Evolutionary conservation across 2,329 filamentous ascomycete species (phyloP), one percentile per base, ranked within the genome.

Genomic region (Alternaria ethzedia): DNA sequence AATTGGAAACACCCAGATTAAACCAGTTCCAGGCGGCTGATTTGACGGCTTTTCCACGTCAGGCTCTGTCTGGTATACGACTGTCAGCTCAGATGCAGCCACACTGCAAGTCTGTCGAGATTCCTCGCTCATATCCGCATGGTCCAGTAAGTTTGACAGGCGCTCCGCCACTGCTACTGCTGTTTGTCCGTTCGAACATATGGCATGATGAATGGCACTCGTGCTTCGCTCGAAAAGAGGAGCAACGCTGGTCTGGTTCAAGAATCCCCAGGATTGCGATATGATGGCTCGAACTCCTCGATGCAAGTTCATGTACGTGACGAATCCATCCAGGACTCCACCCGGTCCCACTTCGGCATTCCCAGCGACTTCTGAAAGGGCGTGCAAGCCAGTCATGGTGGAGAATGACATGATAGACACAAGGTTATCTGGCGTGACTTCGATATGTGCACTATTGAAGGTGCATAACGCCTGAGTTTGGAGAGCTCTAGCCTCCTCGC

Each of bases 1-100:
- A 17, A 65, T 59, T 26, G 71, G 70, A 70, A 67, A 72, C 25
- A 61, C 36, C 63, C 66, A 70, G 28, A 74, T 63, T 49, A 65
- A 32, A 23, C 59, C 62, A 17, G 43, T 20, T 13, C 57, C 43
- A 36, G 47, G 58, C 11, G 60, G 47, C 28, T 30, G 21, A 5
- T 28, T 52, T 57, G 64, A 36, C 6, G 47, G 26, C 45, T 47
- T 20, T 47, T 5, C 28, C 12, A 8, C 9, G 17, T 21, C 17
- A n/a, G 28, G 21, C 10, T 32, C 26, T 15, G 50, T 32, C n/a
- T 44, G 52, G 32, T 54, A 44, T 9, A 54, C 36, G 21, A 54
- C 15, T 11, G 8, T 15, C 23, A 54, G 52, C 20, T 44, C 17
- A 41, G 32, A 17, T 25, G 43, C 15, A 54, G 52, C 52, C n/a